Evolutionary conservation across 2,329 filamentous ascomycete genomes (phyloP), one percentile per base, ranked within the genome.

Genomic region (Xylariaceae sp.): DNA sequence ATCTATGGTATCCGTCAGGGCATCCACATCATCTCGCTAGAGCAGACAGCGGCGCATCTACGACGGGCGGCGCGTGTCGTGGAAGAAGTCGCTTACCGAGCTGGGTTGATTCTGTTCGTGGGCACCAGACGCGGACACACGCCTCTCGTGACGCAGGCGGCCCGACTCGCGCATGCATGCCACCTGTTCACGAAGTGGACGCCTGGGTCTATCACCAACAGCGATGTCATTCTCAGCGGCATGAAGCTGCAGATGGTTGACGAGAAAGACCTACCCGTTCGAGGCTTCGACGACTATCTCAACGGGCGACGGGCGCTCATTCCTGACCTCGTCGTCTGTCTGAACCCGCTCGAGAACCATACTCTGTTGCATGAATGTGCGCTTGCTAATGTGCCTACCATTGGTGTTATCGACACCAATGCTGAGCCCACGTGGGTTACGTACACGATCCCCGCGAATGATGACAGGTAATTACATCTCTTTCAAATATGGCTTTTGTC

Each of bases 401-500:
- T 99, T 66, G 94, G 92, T 46, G 80, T 99, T 55, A 87, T 97
- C 62, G 94, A 99, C 72, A 97, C 94, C 1, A 88, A 99, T 71
- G 86, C 85, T 2, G 88, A 97, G 72, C 89, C 94, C 0, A 89
- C 89, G 0, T 92, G 89, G 83, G 91, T 97, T 49, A 97, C 94
- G 3, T 99, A 99, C 69, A 88, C 89, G 11, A 96, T 99, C 63
- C 94, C 94, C 1, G 90, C 90, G 49, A 99, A 99, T 71, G 94
- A 99, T 68, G 94, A 99, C 78, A 91, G 86, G 87, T 89, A 71
- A 67, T 78, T 70, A 43, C 9, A n/a, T 11, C 19, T 35, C 26
- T 37, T 9, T 51, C 29, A 19, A 4, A 34, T 43, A 31, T 19
- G 3, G 11, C 30, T n/a, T 44, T 11, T 29, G n/a, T 31, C 6